Evolutionary conservation across 495 filamentous ascomycete genomes (phyloP).

Genomic region (Sphaerosporella brunnea): DNA sequence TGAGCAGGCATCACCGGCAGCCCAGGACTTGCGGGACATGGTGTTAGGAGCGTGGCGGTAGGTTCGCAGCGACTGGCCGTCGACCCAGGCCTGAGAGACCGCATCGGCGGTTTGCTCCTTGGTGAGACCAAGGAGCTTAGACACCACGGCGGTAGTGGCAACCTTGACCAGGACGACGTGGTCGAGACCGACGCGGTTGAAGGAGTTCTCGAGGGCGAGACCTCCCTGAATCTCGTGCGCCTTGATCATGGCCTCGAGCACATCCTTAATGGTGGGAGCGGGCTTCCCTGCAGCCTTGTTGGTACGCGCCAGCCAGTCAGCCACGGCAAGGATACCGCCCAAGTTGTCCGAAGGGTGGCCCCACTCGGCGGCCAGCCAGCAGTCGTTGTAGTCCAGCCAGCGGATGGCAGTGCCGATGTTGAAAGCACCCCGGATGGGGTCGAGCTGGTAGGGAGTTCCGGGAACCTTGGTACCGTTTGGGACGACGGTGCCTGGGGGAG

Average conservation of each 20-base stretch:
- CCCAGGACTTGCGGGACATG: slow-evolving; percentile 99
- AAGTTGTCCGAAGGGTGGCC: slow-evolving; percentile 95
- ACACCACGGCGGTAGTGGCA: slow-evolving; percentile 80
- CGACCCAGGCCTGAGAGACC: slow-evolving; percentile 91
- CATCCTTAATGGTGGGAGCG: slow-evolving; percentile 53
- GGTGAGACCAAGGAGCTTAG: slow-evolving; percentile 77
- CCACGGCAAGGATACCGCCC: slow-evolving; percentile 84
- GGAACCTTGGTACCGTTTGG: slow-evolving; percentile 85
- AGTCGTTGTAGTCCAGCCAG: slow-evolving; percentile 99
- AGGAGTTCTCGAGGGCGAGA: slow-evolving; percentile 89
- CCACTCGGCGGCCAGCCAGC: slow-evolving; percentile 98
- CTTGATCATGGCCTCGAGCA: slow-evolving; percentile 97
- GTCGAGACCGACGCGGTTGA: slow-evolving; percentile 93
- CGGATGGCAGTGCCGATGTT: slow-evolving; percentile 97
- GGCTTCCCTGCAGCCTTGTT: slow-evolving; percentile 68
- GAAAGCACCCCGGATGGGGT: slow-evolving; percentile 90
- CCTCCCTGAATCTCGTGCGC: slow-evolving; percentile 98
- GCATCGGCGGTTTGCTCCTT: slow-evolving; percentile 88
- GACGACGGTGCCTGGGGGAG: slow-evolving; percentile 61
- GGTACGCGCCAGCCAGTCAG: slow-evolving; percentile 92
- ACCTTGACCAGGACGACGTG: slow-evolving; percentile 98
- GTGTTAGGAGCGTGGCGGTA: slow-evolving; percentile 96
- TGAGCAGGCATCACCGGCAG: slow-evolving; percentile 93
- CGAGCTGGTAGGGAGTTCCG: slow-evolving; percentile 82
- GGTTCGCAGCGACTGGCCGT: slow-evolving; percentile 86